Conservation (phyloP, 2,329 filamentous ascomycete species). For the Emydomyces testavorans region DNA sequence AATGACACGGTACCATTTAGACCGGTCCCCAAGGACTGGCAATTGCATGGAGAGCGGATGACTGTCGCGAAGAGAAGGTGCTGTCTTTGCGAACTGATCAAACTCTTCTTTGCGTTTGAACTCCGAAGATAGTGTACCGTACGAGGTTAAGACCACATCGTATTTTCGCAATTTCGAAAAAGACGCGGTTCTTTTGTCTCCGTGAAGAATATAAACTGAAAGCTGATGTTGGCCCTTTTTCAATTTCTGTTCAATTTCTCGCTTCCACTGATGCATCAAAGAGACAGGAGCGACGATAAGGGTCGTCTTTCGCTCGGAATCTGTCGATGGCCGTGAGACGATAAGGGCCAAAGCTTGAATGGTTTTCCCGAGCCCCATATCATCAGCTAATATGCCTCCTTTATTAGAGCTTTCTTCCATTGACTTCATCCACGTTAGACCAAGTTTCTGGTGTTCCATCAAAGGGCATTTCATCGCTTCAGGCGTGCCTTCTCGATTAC, state of each 20-base stretch:
- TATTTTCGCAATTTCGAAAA: conserved; percentile 53
- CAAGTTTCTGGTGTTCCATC: conserved; percentile 72
- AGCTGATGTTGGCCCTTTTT: conserved; percentile 46
- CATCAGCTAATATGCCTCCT: conserved; percentile 65
- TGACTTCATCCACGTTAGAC: conserved; percentile 62
- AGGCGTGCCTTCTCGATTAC: conserved; percentile 55
- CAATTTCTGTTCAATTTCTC: conserved; percentile 63
- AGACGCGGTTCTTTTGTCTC: conserved; percentile 43
- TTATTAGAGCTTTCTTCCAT: conserved; percentile 61
- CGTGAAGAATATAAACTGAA: conserved; percentile 59
- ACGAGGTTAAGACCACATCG: conserved; percentile 71
- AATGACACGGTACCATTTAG: conserved; percentile 57
- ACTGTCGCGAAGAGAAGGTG: conserved; percentile 30
- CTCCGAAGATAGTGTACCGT: conserved; percentile 58
- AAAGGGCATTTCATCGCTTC: conserved; percentile 55
- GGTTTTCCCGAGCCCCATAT: conserved; percentile 78
- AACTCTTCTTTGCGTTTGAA: conserved; percentile 49
- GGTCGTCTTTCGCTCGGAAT: conserved; percentile 56
- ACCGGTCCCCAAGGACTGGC: conserved; percentile 49
- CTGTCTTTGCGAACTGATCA: conserved; percentile 40
- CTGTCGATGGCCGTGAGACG: conserved; percentile 51
- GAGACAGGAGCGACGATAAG: conserved; percentile 72
- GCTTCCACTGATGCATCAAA: conserved; percentile 71
- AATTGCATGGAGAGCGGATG: conserved; percentile 33
- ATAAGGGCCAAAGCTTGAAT: conserved; percentile 73